Conservation (phyloP, 345 rosid species). For the Rhodamnia rubescens region DNA sequence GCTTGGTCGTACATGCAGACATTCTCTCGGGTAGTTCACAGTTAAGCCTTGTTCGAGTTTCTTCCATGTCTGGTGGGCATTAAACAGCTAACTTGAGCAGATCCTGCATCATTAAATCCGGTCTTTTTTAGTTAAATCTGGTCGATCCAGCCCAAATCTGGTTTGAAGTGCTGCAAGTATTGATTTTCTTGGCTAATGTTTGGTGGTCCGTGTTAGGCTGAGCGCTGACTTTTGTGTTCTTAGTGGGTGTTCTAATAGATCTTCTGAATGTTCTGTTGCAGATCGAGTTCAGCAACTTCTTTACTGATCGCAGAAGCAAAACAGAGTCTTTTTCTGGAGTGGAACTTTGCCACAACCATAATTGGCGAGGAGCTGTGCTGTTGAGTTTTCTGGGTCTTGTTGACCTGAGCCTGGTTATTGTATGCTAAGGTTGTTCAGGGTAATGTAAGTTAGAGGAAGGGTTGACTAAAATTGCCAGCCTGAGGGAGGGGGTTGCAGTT, state of each 20-base stretch:
- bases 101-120: not conserved
- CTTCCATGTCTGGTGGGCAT: not conserved
- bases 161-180: not conserved
- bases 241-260: not conserved
- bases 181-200: not conserved
- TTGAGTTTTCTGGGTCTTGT: not conserved
- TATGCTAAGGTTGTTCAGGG: not conserved
- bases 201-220: conserved; percentile 1
- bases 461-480: not conserved
- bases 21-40: conserved; percentile 27
- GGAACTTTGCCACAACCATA: not conserved
- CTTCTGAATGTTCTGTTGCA: not conserved
- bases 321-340: not conserved
- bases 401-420: not conserved
- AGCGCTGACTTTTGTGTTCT: not conserved
- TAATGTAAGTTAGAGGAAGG: not conserved
- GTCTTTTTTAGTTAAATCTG: not conserved
- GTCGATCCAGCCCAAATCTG: not conserved
- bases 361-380: not conserved
- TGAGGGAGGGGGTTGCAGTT: conserved; percentile 1
- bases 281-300: not conserved
- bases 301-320: not conserved
- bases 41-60: not conserved
- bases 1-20: conserved; percentile 20
- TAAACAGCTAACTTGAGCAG: not conserved